phyloP scores from a whole-genome alignment of 306 rosid genomes.

The Morella rubra region DNA sequence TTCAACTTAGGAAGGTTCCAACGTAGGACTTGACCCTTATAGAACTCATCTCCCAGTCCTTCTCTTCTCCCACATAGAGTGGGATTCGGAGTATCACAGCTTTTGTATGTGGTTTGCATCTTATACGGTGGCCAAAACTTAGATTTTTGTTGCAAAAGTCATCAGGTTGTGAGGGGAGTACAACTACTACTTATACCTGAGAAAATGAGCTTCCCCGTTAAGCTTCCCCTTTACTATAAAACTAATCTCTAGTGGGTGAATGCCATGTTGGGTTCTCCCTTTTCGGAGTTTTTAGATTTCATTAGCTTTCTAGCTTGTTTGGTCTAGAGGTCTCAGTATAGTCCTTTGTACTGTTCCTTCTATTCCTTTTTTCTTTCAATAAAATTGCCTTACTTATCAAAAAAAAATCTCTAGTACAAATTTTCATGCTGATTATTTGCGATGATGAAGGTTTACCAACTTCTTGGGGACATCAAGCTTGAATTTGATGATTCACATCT shows the following conservation, averaged over 20 bases:
- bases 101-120: background rate
- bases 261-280: too few relatives aligned
- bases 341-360: too few relatives aligned
- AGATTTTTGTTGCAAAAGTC: background rate
- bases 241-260: too few relatives aligned
- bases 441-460: constrained; percentile 72
- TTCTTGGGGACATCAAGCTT: constrained; percentile 74
- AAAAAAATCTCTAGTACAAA: background rate
- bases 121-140: background rate
- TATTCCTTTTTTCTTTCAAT: too few relatives aligned
- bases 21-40: too few relatives aligned
- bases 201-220: constrained; percentile 10
- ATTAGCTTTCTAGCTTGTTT: too few relatives aligned
- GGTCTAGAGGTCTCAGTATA: too few relatives aligned
- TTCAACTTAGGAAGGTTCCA: too few relatives aligned
- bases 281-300: too few relatives aligned
- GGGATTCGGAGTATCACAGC: background rate
- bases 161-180: background rate
- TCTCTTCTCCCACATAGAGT: too few relatives aligned
- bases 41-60: too few relatives aligned
- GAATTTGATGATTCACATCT: constrained; percentile 75
- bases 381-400: too few relatives aligned
- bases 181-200: background rate
- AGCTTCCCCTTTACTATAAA: constrained; percentile 14
- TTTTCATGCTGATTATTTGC: constrained; percentile 21